These are phyloP conservation scores for Ormosia semicastrata DNA, from an alignment of 306 rosid species.

Conservation along the genomic window DNA sequence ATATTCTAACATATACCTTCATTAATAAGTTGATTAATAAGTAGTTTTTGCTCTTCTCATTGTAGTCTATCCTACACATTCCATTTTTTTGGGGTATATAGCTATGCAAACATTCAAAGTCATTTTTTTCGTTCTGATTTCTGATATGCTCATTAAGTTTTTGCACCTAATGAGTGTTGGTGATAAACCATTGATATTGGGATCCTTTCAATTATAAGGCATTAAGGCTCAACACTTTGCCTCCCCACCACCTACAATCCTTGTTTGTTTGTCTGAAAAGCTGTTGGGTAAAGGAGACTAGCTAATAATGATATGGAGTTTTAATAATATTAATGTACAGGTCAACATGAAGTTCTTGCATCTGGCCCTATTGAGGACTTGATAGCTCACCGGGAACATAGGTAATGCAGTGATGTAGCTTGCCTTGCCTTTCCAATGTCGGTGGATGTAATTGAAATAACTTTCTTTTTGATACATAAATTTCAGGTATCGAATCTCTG, in stretches of 20 bases:
- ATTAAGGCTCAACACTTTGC: neutral
- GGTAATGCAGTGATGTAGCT: constrained; percentile 52
- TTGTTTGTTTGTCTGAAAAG: neutral
- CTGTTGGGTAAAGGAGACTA: neutral
- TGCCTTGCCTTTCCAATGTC: constrained; percentile 17
- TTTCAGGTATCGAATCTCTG: constrained; percentile 95
- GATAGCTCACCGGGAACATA: constrained; percentile 96
- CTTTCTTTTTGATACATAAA: constrained; percentile 30
- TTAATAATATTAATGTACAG: constrained; percentile 40
- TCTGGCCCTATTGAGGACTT: constrained; percentile 99
- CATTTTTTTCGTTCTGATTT: neutral
- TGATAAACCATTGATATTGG: neutral
- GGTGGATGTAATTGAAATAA: constrained; percentile 12
- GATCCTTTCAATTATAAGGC: neutral
- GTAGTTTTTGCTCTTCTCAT: neutral
- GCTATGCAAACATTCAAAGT: neutral
- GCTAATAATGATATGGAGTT: constrained; percentile 8
- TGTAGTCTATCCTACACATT: neutral
- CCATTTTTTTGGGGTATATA: neutral
- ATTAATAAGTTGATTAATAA: neutral
- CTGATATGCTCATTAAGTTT: neutral
- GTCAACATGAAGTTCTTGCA: constrained; percentile 98
- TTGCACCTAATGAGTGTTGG: neutral
- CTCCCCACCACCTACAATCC: neutral
- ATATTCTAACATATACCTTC: too few species aligned